phyloP scores from a whole-genome alignment of 1,284 basidiomycete species.

The Fomes fomentarius region DNA sequence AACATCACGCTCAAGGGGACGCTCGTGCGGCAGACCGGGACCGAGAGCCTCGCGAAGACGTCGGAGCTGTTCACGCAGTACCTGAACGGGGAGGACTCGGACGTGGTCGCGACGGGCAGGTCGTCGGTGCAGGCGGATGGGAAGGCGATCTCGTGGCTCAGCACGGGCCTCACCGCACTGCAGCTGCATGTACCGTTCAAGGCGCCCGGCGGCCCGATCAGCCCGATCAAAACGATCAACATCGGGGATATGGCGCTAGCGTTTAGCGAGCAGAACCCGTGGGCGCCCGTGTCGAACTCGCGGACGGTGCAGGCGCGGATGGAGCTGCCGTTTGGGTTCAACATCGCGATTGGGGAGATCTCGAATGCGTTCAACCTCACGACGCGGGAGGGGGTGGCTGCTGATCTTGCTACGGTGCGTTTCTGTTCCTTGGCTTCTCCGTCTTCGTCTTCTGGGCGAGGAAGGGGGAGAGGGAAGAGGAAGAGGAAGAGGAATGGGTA shows the following conservation, averaged over 20 bases:
- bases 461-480: not conserved
- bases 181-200: constrained; percentile 66
- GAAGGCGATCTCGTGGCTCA: constrained; percentile 66
- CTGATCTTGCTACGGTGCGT: constrained; percentile 52
- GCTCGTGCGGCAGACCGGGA: constrained; percentile 57
- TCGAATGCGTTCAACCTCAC: constrained; percentile 69
- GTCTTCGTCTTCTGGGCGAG: constrained; percentile 1
- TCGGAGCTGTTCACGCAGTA: constrained; percentile 76
- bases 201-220: constrained; percentile 50
- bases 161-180: constrained; percentile 61
- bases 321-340: constrained; percentile 77
- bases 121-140: constrained; percentile 62
- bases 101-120: constrained; percentile 62
- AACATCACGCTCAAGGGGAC: constrained; percentile 64
- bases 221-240: constrained; percentile 69
- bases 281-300: constrained; percentile 62
- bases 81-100: constrained; percentile 66
- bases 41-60: constrained; percentile 52
- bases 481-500: not conserved
- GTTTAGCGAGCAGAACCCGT: constrained; percentile 61
- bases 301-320: constrained; percentile 62
- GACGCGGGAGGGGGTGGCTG: constrained; percentile 52
- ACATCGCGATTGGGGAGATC: constrained; percentile 64
- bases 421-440: constrained; percentile 9
- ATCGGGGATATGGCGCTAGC: constrained; percentile 66